Evolutionary conservation across 1,139 yeast genomes (phyloP), one percentile per base, ranked within the genome.

Genomic region (Magnusiomyces paraingens): DNA sequence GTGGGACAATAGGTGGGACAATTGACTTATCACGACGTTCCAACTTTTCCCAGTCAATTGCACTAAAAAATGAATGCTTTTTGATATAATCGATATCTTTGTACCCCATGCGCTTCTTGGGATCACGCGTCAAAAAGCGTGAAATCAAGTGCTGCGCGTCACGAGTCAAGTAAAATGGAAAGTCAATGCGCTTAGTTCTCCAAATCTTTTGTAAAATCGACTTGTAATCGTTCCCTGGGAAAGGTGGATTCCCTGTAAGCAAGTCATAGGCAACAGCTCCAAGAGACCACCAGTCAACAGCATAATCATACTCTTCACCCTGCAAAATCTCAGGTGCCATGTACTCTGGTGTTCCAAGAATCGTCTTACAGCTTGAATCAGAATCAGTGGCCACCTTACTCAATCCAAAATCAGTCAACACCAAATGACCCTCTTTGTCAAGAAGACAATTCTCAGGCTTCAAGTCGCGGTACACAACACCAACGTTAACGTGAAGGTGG

Each of bases 281-380:
- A 35, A 93, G 74, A 0, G 97, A 89, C 95, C 98, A 93, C 95
- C 97, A 93, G 67, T 93, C 99, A 11, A 94, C 96, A 10, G 83
- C 78, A 59, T 80, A 84, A 60, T 90, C 93, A 66, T 93, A 93
- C n/a, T 85, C 83, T 59, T 84, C 82, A 26, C 96, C 96, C 52
- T 80, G 81, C 29, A 93, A 71, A 36, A 93, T 86, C 67, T 93
- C 98, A 1, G 99, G 99, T 0, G 98, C 98, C 88, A 91, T 90
- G 67, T 90, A 91, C 69, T 90, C 96, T 0, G 96, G 95, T 0
- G 97, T 91, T 0, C 98, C 99, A 36, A 90, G 85, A 66, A 91
- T 81, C 1, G 96, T 84, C 62, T 80, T 86, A 66, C 80, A 84
- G 52, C 77, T 73, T 22, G 73, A 79, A 46, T 73, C 76, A 35